Conservation (phyloP, 2,329 filamentous ascomycete genomes). For the Ceratocystiopsis brevicomis region DNA sequence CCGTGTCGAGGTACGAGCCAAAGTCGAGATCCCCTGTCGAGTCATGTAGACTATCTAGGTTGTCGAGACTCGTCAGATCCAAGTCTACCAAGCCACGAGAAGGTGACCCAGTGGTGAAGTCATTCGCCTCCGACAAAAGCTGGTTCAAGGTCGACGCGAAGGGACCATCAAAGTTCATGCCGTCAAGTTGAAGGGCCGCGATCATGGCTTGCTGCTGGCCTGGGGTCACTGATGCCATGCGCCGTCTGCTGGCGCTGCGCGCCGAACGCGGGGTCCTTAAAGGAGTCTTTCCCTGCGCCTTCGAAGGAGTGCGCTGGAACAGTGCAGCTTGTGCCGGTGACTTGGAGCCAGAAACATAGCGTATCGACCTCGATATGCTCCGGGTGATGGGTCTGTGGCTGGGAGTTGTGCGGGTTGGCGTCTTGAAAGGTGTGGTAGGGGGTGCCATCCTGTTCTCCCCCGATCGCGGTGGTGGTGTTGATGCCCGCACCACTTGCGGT, state of each 20-base stretch:
- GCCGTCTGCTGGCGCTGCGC: slow-evolving; percentile 18
- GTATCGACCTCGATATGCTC: slow-evolving; percentile 38
- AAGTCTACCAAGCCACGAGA: slow-evolving; percentile 22
- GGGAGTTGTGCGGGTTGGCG: slow-evolving; percentile 42
- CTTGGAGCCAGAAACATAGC: slow-evolving; percentile 13
- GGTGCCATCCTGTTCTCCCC: too few relatives aligned
- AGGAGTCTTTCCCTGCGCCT: slow-evolving; percentile 20
- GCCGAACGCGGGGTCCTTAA: slow-evolving; percentile 21
- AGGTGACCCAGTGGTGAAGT: slow-evolving; percentile 22
- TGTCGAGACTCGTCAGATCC: slow-evolving; percentile 22
- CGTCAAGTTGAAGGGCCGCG: slow-evolving; percentile 15
- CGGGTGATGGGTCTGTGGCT: slow-evolving; percentile 42
- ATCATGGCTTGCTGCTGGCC: neutral
- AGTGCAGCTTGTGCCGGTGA: slow-evolving; percentile 23
- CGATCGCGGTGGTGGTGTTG: slow-evolving; percentile 28
- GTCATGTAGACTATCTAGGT: slow-evolving; percentile 18
- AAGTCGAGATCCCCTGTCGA: slow-evolving; percentile 23
- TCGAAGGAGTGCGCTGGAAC: slow-evolving; percentile 29
- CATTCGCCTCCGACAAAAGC: slow-evolving; percentile 37
- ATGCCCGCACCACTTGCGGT: slow-evolving; percentile 21
- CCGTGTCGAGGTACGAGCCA: slow-evolving; percentile 27
- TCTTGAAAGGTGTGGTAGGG: slow-evolving; percentile 28
- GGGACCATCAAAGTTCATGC: slow-evolving; percentile 29
- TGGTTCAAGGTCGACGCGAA: slow-evolving; percentile 45
- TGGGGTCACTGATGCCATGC: slow-evolving; percentile 14